Conservation (phyloP, 176 grass and related monocot genomes). For the Aegilops tauschii region DNA sequence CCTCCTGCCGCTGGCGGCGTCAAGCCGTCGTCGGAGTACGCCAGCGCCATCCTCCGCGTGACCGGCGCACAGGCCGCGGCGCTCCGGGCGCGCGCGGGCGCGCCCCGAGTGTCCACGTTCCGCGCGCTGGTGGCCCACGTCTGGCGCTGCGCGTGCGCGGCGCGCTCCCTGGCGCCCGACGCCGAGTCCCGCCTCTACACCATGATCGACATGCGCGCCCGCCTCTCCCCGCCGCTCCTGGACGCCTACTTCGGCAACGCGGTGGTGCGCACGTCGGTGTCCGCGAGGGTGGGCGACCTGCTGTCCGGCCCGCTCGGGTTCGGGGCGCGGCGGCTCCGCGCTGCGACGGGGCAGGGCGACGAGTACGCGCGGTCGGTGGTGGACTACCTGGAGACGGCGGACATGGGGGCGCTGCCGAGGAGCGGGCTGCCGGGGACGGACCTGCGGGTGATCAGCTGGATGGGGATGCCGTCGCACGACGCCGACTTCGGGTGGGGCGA, state of each 20-base stretch:
- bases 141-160: conserved; percentile 56
- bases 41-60: conserved; percentile 39
- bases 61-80: conserved; percentile 17
- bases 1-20: background rate
- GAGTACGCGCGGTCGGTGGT: conserved; percentile 41
- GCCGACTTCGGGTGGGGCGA: conserved; percentile 65
- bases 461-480: conserved; percentile 49
- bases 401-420: background rate
- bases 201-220: conserved; percentile 46
- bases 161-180: conserved; percentile 29
- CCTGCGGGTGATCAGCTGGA: conserved; percentile 58
- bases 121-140: conserved; percentile 37
- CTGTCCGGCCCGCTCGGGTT: background rate
- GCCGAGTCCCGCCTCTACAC: conserved; percentile 40
- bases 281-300: conserved; percentile 37
- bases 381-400: conserved; percentile 43
- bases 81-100: conserved; percentile 21
- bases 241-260: conserved; percentile 54
- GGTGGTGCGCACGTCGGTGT: conserved; percentile 29
- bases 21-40: background rate
- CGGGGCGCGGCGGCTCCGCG: conserved; percentile 20
- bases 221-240: conserved; percentile 41
- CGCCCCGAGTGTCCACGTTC: conserved; percentile 31
- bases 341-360: conserved; percentile 27
- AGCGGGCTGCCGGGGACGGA: conserved; percentile 20